Conservation (phyloP, 1,139 yeast genomes). For the Saccharomyces hybrid region DNA sequence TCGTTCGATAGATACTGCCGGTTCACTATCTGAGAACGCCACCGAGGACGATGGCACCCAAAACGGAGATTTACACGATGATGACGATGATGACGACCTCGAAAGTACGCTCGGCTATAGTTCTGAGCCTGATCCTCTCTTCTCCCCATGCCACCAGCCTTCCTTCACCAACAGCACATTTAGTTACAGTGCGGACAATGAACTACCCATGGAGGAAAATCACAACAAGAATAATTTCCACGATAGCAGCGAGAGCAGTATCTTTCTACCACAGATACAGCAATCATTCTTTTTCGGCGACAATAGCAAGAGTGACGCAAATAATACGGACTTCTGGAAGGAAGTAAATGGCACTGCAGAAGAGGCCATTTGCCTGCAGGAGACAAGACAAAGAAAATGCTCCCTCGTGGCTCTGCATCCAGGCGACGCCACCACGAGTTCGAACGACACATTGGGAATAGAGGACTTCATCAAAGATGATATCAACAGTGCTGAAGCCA, state of each 20-base stretch:
- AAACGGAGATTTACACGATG: constrained; percentile 4
- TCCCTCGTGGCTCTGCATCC: constrained; percentile 1
- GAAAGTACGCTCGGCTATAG: constrained; percentile 3
- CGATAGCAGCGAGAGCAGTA: not conserved
- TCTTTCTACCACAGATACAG: not conserved
- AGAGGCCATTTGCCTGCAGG: constrained; percentile 13
- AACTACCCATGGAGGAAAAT: not conserved
- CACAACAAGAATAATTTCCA: not conserved
- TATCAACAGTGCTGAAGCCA: not conserved
- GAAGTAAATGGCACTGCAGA: constrained; percentile 21
- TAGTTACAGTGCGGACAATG: not conserved
- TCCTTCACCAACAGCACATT: constrained; percentile 5
- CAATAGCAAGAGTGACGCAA: not conserved
- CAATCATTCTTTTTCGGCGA: not conserved
- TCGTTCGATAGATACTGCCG: constrained; percentile 1
- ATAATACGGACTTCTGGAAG: constrained; percentile 28
- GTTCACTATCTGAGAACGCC: not conserved
- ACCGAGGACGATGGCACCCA: constrained; percentile 4
- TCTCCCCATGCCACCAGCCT: constrained; percentile 3
- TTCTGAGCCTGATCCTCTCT: constrained; percentile 3
- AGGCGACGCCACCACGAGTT: constrained; percentile 2
- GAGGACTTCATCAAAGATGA: constrained; percentile 13
- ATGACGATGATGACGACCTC: constrained; percentile 5
- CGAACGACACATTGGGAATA: constrained; percentile 4
- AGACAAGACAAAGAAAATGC: constrained; percentile 3